Percentiles rank a stretch among this genome's conserved stretches.
Evolutionary conservation across 495 filamentous ascomycete species (phyloP).

Genomic region (Penicillium ochrochloron): DNA sequence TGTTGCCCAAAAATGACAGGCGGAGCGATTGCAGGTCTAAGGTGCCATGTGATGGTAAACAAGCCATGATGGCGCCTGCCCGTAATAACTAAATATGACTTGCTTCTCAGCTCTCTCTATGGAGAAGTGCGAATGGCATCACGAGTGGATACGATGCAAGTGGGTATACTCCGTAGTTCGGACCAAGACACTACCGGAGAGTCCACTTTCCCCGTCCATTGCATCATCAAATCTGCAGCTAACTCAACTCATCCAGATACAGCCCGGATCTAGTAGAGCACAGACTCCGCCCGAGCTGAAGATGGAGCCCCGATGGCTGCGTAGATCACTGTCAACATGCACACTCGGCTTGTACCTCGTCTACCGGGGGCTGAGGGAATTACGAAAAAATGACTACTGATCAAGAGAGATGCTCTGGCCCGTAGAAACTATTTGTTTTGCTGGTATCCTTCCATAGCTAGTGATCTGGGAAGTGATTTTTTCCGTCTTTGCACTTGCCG

Average conservation of each 20-base stretch:
- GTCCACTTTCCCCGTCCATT: constrained; percentile 18
- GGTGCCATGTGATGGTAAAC: background rate
- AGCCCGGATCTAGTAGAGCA: constrained; percentile 4
- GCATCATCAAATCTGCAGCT: constrained; percentile 29
- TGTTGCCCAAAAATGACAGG: too few species aligned
- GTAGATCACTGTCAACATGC: constrained; percentile 17
- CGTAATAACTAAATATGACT: background rate
- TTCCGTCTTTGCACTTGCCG: background rate
- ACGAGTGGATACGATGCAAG: background rate
- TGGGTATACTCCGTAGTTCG: constrained; percentile 10
- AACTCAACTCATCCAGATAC: constrained; percentile 12
- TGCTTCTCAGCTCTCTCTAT: background rate
- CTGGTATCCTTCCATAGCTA: background rate
- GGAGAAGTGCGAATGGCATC: background rate
- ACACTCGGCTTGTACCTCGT: background rate
- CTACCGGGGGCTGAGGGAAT: background rate
- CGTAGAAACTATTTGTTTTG: background rate
- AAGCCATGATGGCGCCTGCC: background rate
- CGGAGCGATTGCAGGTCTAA: background rate
- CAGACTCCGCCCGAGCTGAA: background rate
- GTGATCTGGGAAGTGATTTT: background rate
- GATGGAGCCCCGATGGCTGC: constrained; percentile 4
- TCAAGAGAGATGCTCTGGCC: background rate
- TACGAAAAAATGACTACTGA: background rate
- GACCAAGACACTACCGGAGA: constrained; percentile 10